Conservation (phyloP, 2,329 filamentous ascomycete genomes). For the Hypomyces rosellus region DNA sequence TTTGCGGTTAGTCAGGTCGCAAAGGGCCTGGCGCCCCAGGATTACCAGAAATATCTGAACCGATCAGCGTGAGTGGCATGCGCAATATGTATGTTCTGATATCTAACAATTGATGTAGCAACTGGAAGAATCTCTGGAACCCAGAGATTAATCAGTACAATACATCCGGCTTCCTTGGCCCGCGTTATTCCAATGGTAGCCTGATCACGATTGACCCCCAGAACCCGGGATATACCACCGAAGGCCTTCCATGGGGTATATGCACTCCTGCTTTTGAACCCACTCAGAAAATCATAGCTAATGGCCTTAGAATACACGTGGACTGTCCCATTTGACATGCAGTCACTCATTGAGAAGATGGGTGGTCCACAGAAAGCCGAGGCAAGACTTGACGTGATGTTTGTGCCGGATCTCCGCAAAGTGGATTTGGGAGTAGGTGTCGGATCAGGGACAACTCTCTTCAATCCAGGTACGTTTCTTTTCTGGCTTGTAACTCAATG, state of each 20-base stretch:
- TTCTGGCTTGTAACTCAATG: too few relatives aligned
- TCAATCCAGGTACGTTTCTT: constrained; percentile 27
- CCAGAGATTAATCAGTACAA: constrained; percentile 36
- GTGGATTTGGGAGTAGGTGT: constrained; percentile 32
- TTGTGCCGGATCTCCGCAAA: constrained; percentile 32
- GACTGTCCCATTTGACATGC: constrained; percentile 53
- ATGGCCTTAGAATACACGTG: constrained; percentile 46
- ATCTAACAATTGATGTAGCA: constrained; percentile 15
- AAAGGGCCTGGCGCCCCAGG: constrained; percentile 39
- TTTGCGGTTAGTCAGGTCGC: constrained; percentile 38
- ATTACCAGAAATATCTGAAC: constrained; percentile 43
- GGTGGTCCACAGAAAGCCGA: constrained; percentile 47
- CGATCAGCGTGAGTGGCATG: constrained; percentile 6
- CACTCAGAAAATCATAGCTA: constrained; percentile 38
- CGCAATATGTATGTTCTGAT: too few relatives aligned
- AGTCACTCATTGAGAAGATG: constrained; percentile 42
- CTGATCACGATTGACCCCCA: constrained; percentile 5
- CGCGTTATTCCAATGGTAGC: constrained; percentile 4
- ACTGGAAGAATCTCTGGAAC: constrained; percentile 58
- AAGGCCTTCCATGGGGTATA: constrained; percentile 8
- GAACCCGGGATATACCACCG: constrained; percentile 2
- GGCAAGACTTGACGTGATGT: constrained; percentile 35
- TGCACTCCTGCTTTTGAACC: constrained; percentile 22
- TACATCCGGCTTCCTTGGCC: constrained; percentile 8
- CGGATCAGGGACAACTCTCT: constrained; percentile 7